phyloP scores from a whole-genome alignment of 495 filamentous ascomycete species.

The Trichoderma orchidacearum region DNA sequence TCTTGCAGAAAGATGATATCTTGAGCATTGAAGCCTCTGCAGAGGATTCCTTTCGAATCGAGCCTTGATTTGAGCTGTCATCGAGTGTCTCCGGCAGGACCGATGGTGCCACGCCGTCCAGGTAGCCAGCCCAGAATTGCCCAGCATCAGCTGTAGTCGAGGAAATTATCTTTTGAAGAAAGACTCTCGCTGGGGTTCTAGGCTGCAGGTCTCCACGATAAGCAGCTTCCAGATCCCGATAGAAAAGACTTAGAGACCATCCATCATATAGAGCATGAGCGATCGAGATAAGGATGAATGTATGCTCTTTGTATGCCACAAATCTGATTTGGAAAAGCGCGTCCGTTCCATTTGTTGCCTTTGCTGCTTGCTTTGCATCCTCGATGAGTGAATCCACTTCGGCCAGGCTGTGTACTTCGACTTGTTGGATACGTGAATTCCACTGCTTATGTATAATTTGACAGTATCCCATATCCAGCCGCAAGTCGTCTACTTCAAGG shows the following conservation, averaged over 20 bases:
- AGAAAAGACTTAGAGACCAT: constrained; percentile 52
- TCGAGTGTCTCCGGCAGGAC: constrained; percentile 14
- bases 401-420: constrained; percentile 8
- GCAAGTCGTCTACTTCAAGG: constrained; percentile 41
- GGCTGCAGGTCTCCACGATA: constrained; percentile 29
- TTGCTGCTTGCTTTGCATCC: constrained; percentile 14
- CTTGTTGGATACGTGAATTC: constrained; percentile 4
- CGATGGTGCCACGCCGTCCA: constrained; percentile 31
- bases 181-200: constrained; percentile 29
- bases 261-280: constrained; percentile 75
- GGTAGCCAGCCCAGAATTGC: constrained; percentile 46
- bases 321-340: constrained; percentile 28
- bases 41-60: constrained; percentile 28
- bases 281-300: constrained; percentile 53
- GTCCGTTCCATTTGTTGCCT: constrained; percentile 8
- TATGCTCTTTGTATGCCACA: constrained; percentile 15
- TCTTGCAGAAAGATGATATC: constrained; percentile 40
- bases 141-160: constrained; percentile 21
- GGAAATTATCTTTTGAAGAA: constrained; percentile 31
- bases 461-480: constrained; percentile 41
- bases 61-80: background rate
- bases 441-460: constrained; percentile 41
- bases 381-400: constrained; percentile 15
- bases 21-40: constrained; percentile 8
- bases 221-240: constrained; percentile 47